phyloP scores from a whole-genome alignment of 1,284 basidiomycete species.

The Coniferiporia sulphurascens region DNA sequence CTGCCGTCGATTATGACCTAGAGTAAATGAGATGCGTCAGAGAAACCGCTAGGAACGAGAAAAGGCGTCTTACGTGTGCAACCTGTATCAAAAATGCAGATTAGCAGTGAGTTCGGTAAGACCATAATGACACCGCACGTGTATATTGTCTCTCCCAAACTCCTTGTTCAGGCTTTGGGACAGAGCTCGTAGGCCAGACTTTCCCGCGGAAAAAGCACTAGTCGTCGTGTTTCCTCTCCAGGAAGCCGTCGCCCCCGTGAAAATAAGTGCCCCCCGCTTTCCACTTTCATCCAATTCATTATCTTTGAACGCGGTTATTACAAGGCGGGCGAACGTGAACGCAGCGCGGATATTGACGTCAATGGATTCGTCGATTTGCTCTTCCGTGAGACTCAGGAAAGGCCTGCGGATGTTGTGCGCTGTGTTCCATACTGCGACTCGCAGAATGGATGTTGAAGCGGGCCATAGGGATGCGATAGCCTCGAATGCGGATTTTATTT shows the following conservation, averaged over 20 bases:
- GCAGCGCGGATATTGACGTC: conserved; percentile 28
- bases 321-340: conserved; percentile 28
- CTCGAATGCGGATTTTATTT: conserved; percentile 23
- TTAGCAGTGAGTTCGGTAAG: neutral
- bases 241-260: conserved; percentile 30
- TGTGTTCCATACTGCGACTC: conserved; percentile 26
- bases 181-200: conserved; percentile 28
- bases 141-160: conserved; percentile 30
- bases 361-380: conserved; percentile 16
- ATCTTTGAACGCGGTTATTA: conserved; percentile 26
- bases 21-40: neutral
- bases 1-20: conserved; percentile 10
- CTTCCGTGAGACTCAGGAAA: conserved; percentile 27
- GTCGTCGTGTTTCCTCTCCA: conserved; percentile 26
- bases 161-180: conserved; percentile 30
- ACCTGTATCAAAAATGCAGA: neutral
- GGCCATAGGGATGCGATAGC: conserved; percentile 25
- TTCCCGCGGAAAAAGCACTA: conserved; percentile 30
- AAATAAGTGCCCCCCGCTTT: conserved; percentile 27
- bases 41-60: neutral
- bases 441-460: conserved; percentile 20
- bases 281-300: conserved; percentile 21
- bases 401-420: conserved; percentile 25
- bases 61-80: conserved; percentile 9
- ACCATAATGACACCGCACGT: conserved; percentile 19